phyloP scores from a whole-genome alignment of 139 green algal genomes.

The Ulvella scutata region DNA sequence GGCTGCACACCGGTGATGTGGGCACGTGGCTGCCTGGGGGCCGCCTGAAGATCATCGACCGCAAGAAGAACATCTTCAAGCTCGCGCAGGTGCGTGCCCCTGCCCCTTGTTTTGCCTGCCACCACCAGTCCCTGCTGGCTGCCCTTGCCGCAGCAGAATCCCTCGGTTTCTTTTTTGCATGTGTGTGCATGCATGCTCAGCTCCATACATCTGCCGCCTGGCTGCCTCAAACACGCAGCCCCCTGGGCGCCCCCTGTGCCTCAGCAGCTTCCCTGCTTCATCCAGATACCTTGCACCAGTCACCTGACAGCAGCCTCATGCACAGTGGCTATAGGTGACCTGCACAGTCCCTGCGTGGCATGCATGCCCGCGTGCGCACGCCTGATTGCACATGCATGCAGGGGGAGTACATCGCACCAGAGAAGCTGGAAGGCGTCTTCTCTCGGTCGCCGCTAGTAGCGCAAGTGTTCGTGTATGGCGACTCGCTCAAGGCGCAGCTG shows the following conservation, averaged over 20 bases:
- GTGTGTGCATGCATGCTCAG: no score
- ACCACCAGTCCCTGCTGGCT: no score
- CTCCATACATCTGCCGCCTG: no score
- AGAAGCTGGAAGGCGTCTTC: slow-evolving; percentile 96
- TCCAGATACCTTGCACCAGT: no score
- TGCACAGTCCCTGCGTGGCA: no score
- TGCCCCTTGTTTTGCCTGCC: not conserved
- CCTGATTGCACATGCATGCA: slow-evolving; percentile 20
- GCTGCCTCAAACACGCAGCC: no score
- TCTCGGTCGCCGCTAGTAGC: slow-evolving; percentile 46
- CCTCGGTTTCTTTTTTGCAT: no score
- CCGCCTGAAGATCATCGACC: slow-evolving; percentile 91
- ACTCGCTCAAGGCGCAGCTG: slow-evolving; percentile 61
- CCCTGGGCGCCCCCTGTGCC: no score
- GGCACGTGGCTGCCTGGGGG: slow-evolving; percentile 53
- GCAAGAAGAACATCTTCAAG: slow-evolving; percentile 97
- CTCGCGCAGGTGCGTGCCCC: slow-evolving; percentile 37
- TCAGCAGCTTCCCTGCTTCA: no score
- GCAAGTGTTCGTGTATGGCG: slow-evolving; percentile 81
- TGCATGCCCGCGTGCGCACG: not conserved
- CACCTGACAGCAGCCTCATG: no score
- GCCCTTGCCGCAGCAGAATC: no score
- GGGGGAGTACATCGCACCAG: slow-evolving; percentile 94
- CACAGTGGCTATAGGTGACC: no score
- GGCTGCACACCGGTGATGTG: slow-evolving; percentile 92